phyloP scores from a whole-genome alignment of 2,329 filamentous ascomycete genomes.

The Aspergillus carbonarius region DNA sequence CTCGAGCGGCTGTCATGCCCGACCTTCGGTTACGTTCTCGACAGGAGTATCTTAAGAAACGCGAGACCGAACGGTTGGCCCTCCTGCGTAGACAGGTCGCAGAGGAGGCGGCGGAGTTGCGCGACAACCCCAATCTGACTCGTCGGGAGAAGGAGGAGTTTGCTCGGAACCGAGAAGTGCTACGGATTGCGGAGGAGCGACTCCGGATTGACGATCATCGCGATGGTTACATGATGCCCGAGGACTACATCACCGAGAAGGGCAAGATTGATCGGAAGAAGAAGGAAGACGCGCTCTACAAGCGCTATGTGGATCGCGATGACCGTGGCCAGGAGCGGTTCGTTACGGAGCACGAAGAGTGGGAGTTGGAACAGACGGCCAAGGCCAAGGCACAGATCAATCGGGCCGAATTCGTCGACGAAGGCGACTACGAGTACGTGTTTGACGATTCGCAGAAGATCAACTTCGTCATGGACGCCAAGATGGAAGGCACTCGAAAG shows the following conservation, averaged over 20 bases:
- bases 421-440: constrained; percentile 87
- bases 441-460: constrained; percentile 88
- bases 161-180: constrained; percentile 77
- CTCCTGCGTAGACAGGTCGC: constrained; percentile 86
- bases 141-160: constrained; percentile 84
- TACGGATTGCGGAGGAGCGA: constrained; percentile 79
- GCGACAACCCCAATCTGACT: constrained; percentile 71
- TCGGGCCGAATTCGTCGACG: constrained; percentile 70
- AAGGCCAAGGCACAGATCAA: constrained; percentile 86
- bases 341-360: constrained; percentile 91
- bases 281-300: constrained; percentile 87
- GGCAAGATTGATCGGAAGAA: constrained; percentile 83
- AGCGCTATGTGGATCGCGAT: constrained; percentile 82
- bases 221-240: constrained; percentile 89
- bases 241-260: constrained; percentile 93
- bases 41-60: constrained; percentile 90
- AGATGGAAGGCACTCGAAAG: constrained; percentile 69
- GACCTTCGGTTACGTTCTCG: constrained; percentile 81
- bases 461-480: constrained; percentile 75
- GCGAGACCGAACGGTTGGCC: constrained; percentile 80
- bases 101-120: constrained; percentile 80
- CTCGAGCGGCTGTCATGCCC: constrained; percentile 69
- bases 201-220: constrained; percentile 85
- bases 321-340: constrained; percentile 86
- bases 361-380: constrained; percentile 84